Percentiles rank a stretch among this genome's conserved stretches.
Conservation (phyloP, 768 basidiomycete genomes). For the Leccinum truebloodii region DNA sequence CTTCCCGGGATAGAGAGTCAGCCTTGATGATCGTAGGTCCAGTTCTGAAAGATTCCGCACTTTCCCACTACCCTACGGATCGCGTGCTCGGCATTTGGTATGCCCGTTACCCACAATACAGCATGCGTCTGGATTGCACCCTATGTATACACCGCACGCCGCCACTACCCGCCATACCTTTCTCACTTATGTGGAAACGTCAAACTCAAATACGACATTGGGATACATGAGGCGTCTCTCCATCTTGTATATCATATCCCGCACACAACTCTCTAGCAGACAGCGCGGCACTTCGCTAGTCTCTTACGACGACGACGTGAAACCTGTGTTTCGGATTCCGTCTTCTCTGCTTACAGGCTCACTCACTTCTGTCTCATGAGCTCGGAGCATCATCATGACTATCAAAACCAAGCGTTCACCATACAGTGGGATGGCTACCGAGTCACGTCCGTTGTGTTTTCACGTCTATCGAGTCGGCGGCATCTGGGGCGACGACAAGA, state of each 20-base stretch:
- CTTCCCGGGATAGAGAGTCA: not conserved
- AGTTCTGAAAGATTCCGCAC: not conserved
- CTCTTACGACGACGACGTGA: slow-evolving; percentile 7
- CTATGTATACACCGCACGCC: not conserved
- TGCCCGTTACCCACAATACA: not conserved
- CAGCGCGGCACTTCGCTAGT: not conserved
- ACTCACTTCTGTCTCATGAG: not conserved
- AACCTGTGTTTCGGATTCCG: not conserved
- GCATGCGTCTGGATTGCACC: not conserved
- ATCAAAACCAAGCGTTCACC: slow-evolving; percentile 2
- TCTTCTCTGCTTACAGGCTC: not conserved
- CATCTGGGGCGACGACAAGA: slow-evolving; percentile 30
- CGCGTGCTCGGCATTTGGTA: not conserved
- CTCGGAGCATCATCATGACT: not conserved
- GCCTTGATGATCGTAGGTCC: not conserved
- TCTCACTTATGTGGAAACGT: not conserved
- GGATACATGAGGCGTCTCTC: not conserved
- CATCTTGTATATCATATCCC: not conserved
- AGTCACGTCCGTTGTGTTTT: slow-evolving; percentile 17
- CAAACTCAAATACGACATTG: not conserved
- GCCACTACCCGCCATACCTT: not conserved
- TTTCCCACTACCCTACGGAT: not conserved
- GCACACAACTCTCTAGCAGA: not conserved
- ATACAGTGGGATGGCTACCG: slow-evolving; percentile 4
- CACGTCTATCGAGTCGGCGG: slow-evolving; percentile 32